These are phyloP conservation scores for Hansenula lynferdii DNA, from an alignment of 1,139 yeast species.

Conservation along the genomic window DNA sequence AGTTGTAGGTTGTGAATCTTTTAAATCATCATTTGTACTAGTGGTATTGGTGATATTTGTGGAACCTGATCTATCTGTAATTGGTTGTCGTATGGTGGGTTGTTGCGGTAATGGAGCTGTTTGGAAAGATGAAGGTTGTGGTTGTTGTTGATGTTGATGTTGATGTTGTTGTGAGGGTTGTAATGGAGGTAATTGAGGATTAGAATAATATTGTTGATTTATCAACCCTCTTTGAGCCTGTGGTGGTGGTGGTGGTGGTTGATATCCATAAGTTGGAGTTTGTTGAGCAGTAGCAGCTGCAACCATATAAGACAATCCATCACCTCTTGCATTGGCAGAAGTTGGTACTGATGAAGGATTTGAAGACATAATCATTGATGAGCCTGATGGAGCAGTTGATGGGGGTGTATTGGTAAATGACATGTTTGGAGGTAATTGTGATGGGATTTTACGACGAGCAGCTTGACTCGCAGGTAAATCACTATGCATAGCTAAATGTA, in stretches of 20 bases:
- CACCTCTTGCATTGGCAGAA: conserved; percentile 11
- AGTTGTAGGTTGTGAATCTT: conserved; percentile 12
- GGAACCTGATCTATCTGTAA: conserved; percentile 4
- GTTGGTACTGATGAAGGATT: conserved; percentile 6
- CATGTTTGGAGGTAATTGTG: conserved; percentile 1
- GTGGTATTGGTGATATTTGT: conserved; percentile 5
- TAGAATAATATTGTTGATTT: neutral
- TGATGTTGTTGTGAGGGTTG: conserved; percentile 6
- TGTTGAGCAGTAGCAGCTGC: conserved; percentile 3
- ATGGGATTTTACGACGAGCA: conserved; percentile 16
- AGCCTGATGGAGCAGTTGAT: neutral
- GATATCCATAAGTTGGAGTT: conserved; percentile 2
- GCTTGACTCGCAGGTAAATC: conserved; percentile 41
- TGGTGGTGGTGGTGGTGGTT: conserved; percentile 4
- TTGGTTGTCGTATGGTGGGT: conserved; percentile 3
- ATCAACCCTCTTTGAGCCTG: neutral
- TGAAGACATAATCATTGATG: neutral
- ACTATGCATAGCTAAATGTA: conserved; percentile 69
- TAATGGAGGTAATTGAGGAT: conserved; percentile 5
- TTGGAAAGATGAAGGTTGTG: no score
- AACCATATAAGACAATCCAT: conserved; percentile 6
- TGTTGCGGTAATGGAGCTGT: conserved; percentile 15
- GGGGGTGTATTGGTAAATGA: neutral
- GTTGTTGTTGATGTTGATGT: conserved; percentile 4
- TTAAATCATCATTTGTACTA: conserved; percentile 2